Conservation (phyloP, 1,284 basidiomycete genomes). For the Boletus putidus region DNA sequence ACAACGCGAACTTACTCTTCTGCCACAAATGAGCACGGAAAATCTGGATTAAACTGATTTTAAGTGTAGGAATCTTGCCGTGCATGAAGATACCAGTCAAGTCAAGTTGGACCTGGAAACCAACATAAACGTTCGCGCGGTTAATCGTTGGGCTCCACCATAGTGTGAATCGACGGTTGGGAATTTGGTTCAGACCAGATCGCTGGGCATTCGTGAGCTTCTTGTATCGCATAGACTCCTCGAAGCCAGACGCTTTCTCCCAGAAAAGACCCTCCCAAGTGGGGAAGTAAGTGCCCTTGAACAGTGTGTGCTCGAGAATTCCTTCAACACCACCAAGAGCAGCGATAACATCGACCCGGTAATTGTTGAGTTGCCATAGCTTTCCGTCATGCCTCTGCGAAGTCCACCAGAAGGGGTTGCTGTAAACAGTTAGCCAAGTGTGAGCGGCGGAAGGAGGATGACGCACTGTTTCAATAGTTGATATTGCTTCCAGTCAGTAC, state of each 20-base stretch:
- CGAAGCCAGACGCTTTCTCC: constrained; percentile 95
- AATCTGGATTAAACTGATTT: constrained; percentile 98
- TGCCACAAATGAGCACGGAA: constrained; percentile 99
- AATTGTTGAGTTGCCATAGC: constrained; percentile 97
- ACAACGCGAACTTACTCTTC: constrained; percentile 65
- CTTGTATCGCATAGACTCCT: constrained; percentile 98
- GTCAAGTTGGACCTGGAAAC: constrained; percentile 99
- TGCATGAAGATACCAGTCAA: constrained; percentile 96
- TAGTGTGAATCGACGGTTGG: constrained; percentile 99
- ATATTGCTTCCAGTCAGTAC: constrained; percentile 98
- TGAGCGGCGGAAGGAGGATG: not conserved
- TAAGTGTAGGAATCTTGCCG: constrained; percentile 96
- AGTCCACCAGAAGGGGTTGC: constrained; percentile 99
- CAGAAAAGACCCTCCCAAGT: constrained; percentile 94
- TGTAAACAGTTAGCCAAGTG: constrained; percentile 32
- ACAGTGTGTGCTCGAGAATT: constrained; percentile 95
- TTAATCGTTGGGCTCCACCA: constrained; percentile 99
- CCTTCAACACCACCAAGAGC: constrained; percentile 98
- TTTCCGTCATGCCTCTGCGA: constrained; percentile 98
- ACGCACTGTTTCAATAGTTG: constrained; percentile 86
- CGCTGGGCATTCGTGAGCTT: constrained; percentile 95
- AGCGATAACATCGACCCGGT: constrained; percentile 99
- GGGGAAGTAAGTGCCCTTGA: constrained; percentile 96
- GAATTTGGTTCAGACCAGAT: constrained; percentile 97
- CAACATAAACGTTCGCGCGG: constrained; percentile 98